phyloP scores from a whole-genome alignment of 2,329 filamentous ascomycete genomes.

The Talaromyces sp. region DNA sequence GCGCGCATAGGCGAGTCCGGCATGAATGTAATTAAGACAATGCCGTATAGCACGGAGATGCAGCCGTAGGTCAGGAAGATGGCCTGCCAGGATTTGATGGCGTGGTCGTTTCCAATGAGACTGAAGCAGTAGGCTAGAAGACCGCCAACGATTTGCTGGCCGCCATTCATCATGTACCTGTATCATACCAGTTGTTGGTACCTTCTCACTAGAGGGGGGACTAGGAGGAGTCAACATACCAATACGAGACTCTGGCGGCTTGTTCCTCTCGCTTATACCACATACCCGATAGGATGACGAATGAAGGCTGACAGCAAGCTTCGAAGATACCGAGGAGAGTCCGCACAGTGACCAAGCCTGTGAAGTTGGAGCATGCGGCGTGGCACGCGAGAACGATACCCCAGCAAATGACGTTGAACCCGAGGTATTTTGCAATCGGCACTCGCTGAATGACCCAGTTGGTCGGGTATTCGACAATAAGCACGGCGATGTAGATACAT shows the following conservation, averaged over 20 bases:
- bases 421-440: constrained; percentile 65
- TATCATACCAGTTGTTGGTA: too few relatives aligned
- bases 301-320: constrained; percentile 64
- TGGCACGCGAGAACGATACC: constrained; percentile 58
- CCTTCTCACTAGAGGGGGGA: too few relatives aligned
- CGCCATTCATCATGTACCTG: constrained; percentile 72
- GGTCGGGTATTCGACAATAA: constrained; percentile 69
- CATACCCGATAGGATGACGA: constrained; percentile 63
- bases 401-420: constrained; percentile 63
- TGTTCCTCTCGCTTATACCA: constrained; percentile 71
- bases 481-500: constrained; percentile 68
- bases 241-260: constrained; percentile 62
- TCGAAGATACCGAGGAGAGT: constrained; percentile 69
- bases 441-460: constrained; percentile 62
- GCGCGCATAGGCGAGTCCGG: constrained; percentile 69
- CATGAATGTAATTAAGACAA: constrained; percentile 61
- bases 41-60: constrained; percentile 60
- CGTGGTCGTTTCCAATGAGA: constrained; percentile 49
- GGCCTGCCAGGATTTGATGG: constrained; percentile 63
- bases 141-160: constrained; percentile 68
- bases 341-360: constrained; percentile 57
- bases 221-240: constrained; percentile 46
- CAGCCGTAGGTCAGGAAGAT: constrained; percentile 65
- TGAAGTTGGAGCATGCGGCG: constrained; percentile 59
- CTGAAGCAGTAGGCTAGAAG: constrained; percentile 58